Evolutionary conservation across 2,329 filamentous ascomycete genomes (phyloP).

Genomic region (Chrysosporium queenslandicum): DNA sequence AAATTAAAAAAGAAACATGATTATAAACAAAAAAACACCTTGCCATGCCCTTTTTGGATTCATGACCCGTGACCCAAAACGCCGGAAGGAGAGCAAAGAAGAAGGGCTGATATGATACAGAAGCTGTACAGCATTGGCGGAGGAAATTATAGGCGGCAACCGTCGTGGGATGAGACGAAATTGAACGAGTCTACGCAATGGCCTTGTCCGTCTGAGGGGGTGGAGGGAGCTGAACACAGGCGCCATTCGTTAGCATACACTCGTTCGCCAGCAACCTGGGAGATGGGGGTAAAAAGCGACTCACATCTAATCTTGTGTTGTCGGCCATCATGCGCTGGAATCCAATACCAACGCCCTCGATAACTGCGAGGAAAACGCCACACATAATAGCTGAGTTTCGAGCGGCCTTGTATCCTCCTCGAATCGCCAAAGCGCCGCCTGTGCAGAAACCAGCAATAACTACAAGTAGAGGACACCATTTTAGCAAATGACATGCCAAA

Average conservation of each 20-base stretch:
- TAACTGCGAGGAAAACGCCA: conserved; percentile 85
- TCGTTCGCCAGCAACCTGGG: too few relatives aligned
- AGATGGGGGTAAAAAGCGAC: too few relatives aligned
- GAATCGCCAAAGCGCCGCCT: conserved; percentile 78
- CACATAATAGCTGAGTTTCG: conserved; percentile 95
- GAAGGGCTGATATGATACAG: conserved; percentile 7
- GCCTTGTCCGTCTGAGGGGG: conserved; percentile 4
- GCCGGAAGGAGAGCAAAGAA: conserved; percentile 2
- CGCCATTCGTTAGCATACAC: neutral
- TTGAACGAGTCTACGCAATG: neutral
- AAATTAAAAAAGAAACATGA: neutral
- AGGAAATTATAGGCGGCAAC: neutral
- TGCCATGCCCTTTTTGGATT: conserved; percentile 12
- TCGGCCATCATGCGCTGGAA: conserved; percentile 92
- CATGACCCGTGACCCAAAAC: conserved; percentile 10
- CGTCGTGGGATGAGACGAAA: neutral
- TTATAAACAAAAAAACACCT: conserved; percentile 6
- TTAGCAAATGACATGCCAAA: neutral
- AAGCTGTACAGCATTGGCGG: conserved; percentile 1
- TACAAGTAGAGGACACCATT: conserved; percentile 19
- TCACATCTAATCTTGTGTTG: conserved; percentile 69
- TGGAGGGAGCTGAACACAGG: conserved; percentile 3
- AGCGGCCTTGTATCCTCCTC: conserved; percentile 84
- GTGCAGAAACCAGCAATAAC: conserved; percentile 95
- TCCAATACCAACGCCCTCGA: conserved; percentile 93